Conservation (phyloP, 177 flowering plant species). For the Vitis hybrid region DNA sequence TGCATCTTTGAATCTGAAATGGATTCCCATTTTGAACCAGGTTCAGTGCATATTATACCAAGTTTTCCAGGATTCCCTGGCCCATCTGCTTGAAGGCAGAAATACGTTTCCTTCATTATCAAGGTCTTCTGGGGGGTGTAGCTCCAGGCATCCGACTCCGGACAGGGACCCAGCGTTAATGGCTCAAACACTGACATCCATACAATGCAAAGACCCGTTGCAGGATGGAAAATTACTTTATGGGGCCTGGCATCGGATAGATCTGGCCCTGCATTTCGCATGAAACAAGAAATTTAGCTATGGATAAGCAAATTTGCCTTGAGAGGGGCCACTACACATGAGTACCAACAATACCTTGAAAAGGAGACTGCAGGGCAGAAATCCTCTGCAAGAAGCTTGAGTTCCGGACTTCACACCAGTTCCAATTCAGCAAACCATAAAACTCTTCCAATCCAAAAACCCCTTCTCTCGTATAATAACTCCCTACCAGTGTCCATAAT, state of each 20-base stretch:
- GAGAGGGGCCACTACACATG: too few species aligned
- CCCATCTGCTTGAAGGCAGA: slow-evolving; percentile 61
- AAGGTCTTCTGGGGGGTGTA: slow-evolving; percentile 50
- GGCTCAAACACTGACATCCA: slow-evolving; percentile 40
- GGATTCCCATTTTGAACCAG: slow-evolving; percentile 55
- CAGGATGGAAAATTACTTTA: slow-evolving; percentile 69
- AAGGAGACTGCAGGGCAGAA: slow-evolving; percentile 61
- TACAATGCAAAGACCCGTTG: slow-evolving; percentile 67
- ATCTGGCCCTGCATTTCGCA: slow-evolving; percentile 69
- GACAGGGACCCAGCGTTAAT: slow-evolving; percentile 66
- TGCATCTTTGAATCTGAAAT: slow-evolving; percentile 81
- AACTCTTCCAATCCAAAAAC: slow-evolving; percentile 53
- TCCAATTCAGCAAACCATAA: slow-evolving; percentile 57
- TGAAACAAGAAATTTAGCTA: neutral
- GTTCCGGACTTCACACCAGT: slow-evolving; percentile 56
- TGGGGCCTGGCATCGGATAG: slow-evolving; percentile 25
- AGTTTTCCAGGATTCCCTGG: slow-evolving; percentile 50
- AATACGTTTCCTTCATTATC: slow-evolving; percentile 44
- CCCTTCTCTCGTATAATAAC: slow-evolving; percentile 72
- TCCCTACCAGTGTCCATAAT: slow-evolving; percentile 73
- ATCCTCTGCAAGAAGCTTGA: slow-evolving; percentile 49
- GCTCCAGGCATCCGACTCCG: slow-evolving; percentile 60
- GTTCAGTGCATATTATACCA: slow-evolving; percentile 38
- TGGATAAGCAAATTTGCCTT: neutral
- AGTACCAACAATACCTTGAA: slow-evolving; percentile 46